These are phyloP conservation scores for Aegilops longissima DNA, from an alignment of 176 grass and related monocot species.

Conservation along the genomic window DNA sequence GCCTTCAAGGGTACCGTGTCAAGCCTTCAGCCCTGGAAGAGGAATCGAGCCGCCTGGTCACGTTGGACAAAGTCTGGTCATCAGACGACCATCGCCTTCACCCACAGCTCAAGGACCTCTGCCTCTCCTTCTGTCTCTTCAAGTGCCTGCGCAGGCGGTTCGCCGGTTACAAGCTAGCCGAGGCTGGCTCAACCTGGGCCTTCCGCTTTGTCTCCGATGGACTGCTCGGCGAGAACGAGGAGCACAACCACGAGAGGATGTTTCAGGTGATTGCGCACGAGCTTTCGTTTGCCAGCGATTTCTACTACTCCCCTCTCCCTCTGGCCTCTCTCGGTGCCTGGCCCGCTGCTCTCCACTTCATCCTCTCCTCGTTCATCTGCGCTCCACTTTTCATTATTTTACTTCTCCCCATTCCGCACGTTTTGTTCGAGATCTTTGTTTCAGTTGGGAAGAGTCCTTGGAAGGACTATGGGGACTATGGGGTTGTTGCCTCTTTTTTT, in stretches of 20 bases:
- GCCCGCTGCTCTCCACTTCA: no score
- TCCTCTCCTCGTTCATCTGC: no score
- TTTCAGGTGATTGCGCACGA: neutral
- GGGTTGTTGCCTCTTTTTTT: no score
- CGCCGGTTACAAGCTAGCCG: neutral
- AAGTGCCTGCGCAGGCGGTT: slow-evolving; percentile 13
- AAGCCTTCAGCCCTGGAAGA: neutral
- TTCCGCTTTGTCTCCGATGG: neutral
- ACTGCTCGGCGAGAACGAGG: neutral
- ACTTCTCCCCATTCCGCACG: no score
- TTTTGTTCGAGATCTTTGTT: no score
- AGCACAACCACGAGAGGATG: neutral
- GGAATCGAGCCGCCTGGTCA: neutral
- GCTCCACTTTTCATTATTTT: no score
- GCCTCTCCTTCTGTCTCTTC: slow-evolving; percentile 9
- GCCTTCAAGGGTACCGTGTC: neutral
- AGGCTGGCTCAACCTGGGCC: neutral
- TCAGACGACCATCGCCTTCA: no score
- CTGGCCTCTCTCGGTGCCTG: no score
- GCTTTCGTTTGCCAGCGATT: neutral
- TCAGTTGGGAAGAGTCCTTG: no score
- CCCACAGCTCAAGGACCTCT: neutral
- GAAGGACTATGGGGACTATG: no score
- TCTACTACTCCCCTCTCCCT: no score
- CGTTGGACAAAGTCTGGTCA: no score